Conservation (phyloP, 192 early-diverging fungal species). For the Backusella tarrabulga region DNA sequence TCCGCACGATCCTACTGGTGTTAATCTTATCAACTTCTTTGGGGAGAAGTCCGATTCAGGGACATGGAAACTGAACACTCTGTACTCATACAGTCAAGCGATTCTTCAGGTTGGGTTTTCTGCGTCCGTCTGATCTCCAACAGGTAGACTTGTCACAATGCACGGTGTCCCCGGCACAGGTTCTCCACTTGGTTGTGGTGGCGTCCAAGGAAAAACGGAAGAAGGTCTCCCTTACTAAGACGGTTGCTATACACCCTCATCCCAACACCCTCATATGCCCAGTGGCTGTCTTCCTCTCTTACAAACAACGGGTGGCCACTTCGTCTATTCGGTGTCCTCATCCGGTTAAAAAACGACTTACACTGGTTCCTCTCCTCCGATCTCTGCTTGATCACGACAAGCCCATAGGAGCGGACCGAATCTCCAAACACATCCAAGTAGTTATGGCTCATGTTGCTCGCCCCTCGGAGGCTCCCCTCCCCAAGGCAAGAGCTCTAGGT, state of each 20-base stretch:
- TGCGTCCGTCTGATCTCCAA: not conserved
- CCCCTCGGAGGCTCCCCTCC: not conserved
- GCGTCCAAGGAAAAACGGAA: not conserved
- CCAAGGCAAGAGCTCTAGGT: not conserved
- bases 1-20: too few species aligned
- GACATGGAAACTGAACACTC: too few species aligned
- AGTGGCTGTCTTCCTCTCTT: not conserved
- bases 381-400: not conserved
- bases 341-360: not conserved
- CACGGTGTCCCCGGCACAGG: rapidly evolving
- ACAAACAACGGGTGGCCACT: too few species aligned
- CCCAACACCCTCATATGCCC: not conserved
- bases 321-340: not conserved
- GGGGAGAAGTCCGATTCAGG: too few species aligned
- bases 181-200: not conserved
- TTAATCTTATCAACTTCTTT: too few species aligned
- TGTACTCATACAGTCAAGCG: too few species aligned
- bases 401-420: not conserved
- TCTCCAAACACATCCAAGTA: not conserved
- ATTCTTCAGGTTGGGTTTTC: not conserved
- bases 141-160: not conserved
- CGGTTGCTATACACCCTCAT: not conserved
- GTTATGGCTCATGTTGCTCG: not conserved
- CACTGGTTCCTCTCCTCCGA: not conserved
- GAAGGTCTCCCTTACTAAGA: not conserved